Evolutionary conservation across 2,329 filamentous ascomycete species (phyloP), one percentile per base, ranked within the genome.

Genomic region (Scleromitrula shiraiana): DNA sequence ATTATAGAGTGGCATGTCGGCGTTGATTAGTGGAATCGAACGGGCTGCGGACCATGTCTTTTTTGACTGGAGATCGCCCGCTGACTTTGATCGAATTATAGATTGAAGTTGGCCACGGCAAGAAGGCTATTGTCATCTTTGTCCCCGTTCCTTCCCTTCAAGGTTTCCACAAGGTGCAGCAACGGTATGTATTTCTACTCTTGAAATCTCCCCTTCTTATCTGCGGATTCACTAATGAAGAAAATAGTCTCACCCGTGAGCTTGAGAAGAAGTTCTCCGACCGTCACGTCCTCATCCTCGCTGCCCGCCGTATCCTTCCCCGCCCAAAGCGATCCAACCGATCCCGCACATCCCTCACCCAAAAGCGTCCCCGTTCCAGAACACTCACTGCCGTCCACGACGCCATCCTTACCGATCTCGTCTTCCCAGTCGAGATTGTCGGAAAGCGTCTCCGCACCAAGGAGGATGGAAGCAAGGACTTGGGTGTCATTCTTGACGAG

Each of bases 231-330:
- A 23, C 49, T 51, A 49, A 51, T 3, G 19, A 2, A 24, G 10
- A 15, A 15, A 24, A 38, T 56, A 97, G 91, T 71, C 84, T 98
- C 70, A 98, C 93, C 75, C 93, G 93, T 77, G 93, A 98, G 82
- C 90, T 98, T 70, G 93, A 98, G 86, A 98, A 98, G 89, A 98
- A 98, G 81, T 98, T 98, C 88, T 97, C 93, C 60, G 93, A 98
- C 82, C 93, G 93, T 76, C 93, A 98, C 76, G 93, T 98, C 73
- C 80, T 98, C 73, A 89, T 98, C 83, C 85, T 98, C 66, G 93
- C 93, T 65, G 94, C 91, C 69, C 93, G 93, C 82, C 93, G 93
- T 75, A 98, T 98, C 68, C 82, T 98, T 56, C 91, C 93, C 72
- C 89, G 90, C 73, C 93, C 93, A 73, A 96, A 96, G 88, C 90